These are phyloP conservation scores for Agaricales sp. DNA, from an alignment of 1,284 basidiomycete genomes.

Conservation along the genomic window DNA sequence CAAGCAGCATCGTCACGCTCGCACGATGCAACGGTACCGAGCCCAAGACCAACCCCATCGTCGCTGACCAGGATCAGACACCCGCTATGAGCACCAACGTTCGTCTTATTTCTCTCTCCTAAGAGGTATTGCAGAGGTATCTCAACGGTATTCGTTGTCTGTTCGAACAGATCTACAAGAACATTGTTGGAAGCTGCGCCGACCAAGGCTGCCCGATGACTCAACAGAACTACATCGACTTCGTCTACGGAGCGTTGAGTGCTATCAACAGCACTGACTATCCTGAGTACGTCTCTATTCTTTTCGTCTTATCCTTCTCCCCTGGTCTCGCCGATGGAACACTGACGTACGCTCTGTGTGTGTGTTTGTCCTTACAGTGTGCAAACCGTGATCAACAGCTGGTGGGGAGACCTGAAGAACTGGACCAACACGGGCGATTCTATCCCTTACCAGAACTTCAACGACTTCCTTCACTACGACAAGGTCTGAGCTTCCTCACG, in stretches of 20 bases:
- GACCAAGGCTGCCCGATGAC: not conserved
- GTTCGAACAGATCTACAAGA: not conserved
- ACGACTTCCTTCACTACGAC: conserved; percentile 1
- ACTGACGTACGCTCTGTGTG: too few species aligned
- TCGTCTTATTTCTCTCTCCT: too few species aligned
- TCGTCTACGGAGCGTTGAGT: not conserved
- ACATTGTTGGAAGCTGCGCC: not conserved
- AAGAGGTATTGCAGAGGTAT: too few species aligned
- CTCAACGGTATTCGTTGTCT: too few species aligned
- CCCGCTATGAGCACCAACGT: not conserved
- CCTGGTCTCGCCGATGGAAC: too few species aligned
- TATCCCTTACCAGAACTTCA: not conserved
- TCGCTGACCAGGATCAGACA: not conserved
- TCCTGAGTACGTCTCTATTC: not conserved
- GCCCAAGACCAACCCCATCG: not conserved
- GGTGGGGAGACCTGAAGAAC: not conserved
- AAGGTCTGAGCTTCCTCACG: not conserved
- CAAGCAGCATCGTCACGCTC: not conserved
- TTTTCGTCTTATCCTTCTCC: too few species aligned
- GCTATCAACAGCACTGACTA: not conserved
- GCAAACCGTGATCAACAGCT: not conserved
- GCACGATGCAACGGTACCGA: not conserved
- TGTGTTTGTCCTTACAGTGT: too few species aligned
- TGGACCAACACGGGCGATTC: not conserved
- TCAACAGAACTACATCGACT: not conserved